phyloP scores from a whole-genome alignment of 2,329 filamentous ascomycete genomes.

The Sarocladium kiliense region DNA sequence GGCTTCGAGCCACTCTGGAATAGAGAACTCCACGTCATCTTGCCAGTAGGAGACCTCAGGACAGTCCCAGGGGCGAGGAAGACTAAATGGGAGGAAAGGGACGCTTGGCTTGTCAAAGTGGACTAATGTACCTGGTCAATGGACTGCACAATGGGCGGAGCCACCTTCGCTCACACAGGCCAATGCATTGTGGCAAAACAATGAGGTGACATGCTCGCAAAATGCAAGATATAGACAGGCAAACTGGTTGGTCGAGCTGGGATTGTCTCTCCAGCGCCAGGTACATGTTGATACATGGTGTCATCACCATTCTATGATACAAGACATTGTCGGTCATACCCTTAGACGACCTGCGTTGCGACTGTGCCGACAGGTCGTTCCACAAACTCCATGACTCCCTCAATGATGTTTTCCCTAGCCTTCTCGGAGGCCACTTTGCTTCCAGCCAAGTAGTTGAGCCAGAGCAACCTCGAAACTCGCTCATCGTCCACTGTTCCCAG shows the following conservation, averaged over 20 bases:
- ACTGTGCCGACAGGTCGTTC: constrained; percentile 84
- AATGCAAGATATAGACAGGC: no score
- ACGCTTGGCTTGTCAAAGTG: background rate
- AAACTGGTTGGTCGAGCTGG: background rate
- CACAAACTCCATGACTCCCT: constrained; percentile 83
- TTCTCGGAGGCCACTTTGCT: constrained; percentile 81
- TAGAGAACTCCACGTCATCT: background rate
- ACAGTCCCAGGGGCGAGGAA: background rate
- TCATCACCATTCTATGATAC: background rate
- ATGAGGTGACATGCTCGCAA: no score
- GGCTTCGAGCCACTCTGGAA: background rate
- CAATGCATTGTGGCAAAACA: no score
- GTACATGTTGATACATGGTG: background rate
- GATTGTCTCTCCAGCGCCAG: background rate
- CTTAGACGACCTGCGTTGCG: constrained; percentile 64
- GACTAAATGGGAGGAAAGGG: background rate
- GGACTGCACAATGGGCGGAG: no score
- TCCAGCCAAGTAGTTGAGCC: constrained; percentile 86
- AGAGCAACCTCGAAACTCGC: constrained; percentile 73
- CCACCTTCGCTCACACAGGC: no score
- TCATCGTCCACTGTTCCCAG: constrained; percentile 75
- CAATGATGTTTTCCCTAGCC: constrained; percentile 74
- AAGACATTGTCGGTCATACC: background rate
- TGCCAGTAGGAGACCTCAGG: constrained; percentile 4
- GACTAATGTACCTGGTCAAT: background rate